Evolutionary conservation across 2,329 filamentous ascomycete species (phyloP), one percentile per base, ranked within the genome.

Genomic region (Calcarisporium arbuscula): DNA sequence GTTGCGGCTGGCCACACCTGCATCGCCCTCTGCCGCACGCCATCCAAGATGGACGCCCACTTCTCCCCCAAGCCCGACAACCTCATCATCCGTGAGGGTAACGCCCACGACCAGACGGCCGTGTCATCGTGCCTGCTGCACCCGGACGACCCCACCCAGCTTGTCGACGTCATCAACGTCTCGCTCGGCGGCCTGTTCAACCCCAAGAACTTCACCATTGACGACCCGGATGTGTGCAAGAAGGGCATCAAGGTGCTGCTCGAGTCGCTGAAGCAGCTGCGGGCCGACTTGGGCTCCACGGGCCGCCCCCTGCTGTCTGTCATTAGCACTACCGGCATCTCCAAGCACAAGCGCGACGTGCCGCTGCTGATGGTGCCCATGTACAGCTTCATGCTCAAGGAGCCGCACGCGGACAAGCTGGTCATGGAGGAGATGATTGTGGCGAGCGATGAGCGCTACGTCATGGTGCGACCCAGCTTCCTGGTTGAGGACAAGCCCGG

Each of bases 331-430:
- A 70, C 63, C 3, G 67, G 67, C 18, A 58, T 70, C 35, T 48
- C 45, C 12, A 29, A 28, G 27, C 47, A 47, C 37, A 39, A 31
- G 15, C 41, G 44, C 23, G 49, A 51, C 32, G 48, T 51, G 25
- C 68, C 70, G 2, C 29, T 68, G 5, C 36, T 57, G 0, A 51
- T 67, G 42, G 28, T 55, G 4, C 68, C 67, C 1, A 39, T 74
- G 8, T 74, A 73, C 44, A 50, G 58, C 8, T 41, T 54, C 31
- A 34, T 65, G 23, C 50, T 73, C 5, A 44, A 46, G 23, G 53
- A 54, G 19, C 63, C 70, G 9, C 69, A 70, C 44, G 48, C 35
- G 8, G 71, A 74, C 42, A 75, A 74, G 54, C 51, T 47, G 31
- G 53, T 47, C 17, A 69, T 71, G 65, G 70, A 74, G 51, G 30